Percentiles rank a stretch among this genome's conserved stretches.
Evolutionary conservation across 805 yeast species (phyloP).

Genomic region (Yarrowia keelungensis): DNA sequence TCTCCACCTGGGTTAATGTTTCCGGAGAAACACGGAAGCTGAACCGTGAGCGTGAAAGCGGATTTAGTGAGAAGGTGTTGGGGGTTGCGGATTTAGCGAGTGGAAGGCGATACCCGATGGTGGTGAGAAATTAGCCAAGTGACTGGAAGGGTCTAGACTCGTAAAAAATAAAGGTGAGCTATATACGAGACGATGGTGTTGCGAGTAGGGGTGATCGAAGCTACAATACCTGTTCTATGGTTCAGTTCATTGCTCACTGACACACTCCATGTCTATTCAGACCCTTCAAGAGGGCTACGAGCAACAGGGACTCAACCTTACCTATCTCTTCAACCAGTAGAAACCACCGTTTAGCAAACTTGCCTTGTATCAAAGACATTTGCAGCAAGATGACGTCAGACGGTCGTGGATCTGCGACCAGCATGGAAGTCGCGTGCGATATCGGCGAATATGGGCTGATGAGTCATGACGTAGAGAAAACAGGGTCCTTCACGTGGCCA

Average conservation of each 20-base stretch:
- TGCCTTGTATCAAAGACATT: not conserved
- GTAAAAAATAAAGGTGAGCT: no score
- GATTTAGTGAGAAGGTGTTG: not conserved
- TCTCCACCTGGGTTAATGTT: constrained; percentile 28
- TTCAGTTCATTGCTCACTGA: not conserved
- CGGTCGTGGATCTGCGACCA: constrained; percentile 5
- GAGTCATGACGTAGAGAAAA: no score
- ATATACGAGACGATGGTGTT: no score
- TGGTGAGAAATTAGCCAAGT: no score
- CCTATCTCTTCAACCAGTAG: not conserved
- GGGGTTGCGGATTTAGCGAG: no score
- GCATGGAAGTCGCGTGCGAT: constrained; percentile 14
- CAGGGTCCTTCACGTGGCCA: no score
- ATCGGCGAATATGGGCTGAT: constrained; percentile 1
- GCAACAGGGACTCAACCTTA: no score
- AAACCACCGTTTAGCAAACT: not conserved
- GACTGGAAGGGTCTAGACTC: no score
- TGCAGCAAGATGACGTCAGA: constrained; percentile 12
- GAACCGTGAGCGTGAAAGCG: constrained; percentile 1
- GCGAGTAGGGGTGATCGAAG: no score
- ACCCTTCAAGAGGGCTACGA: not conserved
- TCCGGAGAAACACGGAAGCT: constrained; percentile 22
- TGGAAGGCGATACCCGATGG: no score
- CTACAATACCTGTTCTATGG: no score
- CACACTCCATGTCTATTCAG: not conserved